A percentile compares a stretch with the other conserved stretches of the same genome.
These are phyloP conservation scores for Miamiensis avidus DNA, from an alignment of 169 alveolate species.

Conservation along the genomic window DNA sequence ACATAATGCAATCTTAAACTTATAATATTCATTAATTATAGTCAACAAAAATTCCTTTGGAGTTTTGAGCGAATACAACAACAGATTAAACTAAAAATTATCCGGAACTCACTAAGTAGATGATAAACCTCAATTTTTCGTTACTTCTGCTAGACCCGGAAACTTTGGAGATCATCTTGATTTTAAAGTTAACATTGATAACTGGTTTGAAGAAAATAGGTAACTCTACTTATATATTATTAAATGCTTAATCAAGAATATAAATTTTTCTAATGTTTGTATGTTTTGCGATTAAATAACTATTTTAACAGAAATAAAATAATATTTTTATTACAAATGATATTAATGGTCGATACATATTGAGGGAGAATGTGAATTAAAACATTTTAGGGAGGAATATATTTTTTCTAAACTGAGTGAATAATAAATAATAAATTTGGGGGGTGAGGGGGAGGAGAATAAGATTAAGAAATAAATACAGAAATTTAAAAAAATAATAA, in stretches of 20 bases:
- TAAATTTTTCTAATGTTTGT: neutral
- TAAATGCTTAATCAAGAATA: neutral
- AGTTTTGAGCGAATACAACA: slow-evolving; percentile 64
- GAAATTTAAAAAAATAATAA: too few species aligned
- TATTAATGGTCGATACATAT: too few species aligned
- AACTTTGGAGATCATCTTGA: slow-evolving; percentile 82
- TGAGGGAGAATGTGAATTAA: too few species aligned
- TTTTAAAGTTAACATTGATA: slow-evolving; percentile 77
- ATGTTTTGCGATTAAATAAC: neutral
- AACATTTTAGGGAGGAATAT: neutral
- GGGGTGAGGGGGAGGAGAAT: too few species aligned
- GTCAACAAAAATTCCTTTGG: slow-evolving; percentile 46
- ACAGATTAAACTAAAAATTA: slow-evolving; percentile 65
- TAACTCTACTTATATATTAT: too few species aligned
- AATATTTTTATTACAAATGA: too few species aligned
- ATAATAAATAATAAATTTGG: neutral
- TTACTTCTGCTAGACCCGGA: slow-evolving; percentile 79
- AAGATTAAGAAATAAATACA: too few species aligned
- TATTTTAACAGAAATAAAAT: too few species aligned
- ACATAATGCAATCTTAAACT: neutral
- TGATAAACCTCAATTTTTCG: slow-evolving; percentile 68
- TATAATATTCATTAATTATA: neutral
- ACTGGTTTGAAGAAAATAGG: slow-evolving; percentile 87
- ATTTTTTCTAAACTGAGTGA: neutral
- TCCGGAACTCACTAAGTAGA: slow-evolving; percentile 51